These are phyloP conservation scores for Candida sakaeoensis DNA, from an alignment of 805 yeast species.

Conservation along the genomic window DNA sequence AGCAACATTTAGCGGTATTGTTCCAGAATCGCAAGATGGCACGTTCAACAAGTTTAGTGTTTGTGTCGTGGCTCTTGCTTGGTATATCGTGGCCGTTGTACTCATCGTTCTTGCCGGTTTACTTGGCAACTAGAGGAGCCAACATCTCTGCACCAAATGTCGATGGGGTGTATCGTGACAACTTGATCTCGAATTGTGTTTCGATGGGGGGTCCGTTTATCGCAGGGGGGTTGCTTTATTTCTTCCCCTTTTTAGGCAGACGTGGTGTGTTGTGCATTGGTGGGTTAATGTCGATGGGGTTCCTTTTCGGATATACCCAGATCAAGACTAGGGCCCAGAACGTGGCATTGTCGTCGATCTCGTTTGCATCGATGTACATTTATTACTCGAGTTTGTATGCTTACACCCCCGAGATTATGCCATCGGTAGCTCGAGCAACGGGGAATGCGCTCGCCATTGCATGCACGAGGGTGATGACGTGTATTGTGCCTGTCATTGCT, in stretches of 20 bases:
- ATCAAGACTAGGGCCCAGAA: constrained; percentile 48
- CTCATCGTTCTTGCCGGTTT: constrained; percentile 50
- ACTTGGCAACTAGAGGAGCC: constrained; percentile 50
- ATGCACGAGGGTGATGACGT: constrained; percentile 27
- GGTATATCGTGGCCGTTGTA: constrained; percentile 55
- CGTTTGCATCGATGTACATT: constrained; percentile 39
- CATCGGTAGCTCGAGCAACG: constrained; percentile 32
- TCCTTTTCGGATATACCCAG: constrained; percentile 61
- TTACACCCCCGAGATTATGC: constrained; percentile 34
- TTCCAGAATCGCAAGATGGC: constrained; percentile 42
- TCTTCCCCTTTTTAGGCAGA: constrained; percentile 41
- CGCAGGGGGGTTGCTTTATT: constrained; percentile 38
- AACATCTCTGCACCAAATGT: constrained; percentile 37
- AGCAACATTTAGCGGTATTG: constrained; percentile 38
- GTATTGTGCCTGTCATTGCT: constrained; percentile 32
- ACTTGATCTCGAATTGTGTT: constrained; percentile 43
- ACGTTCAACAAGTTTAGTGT: constrained; percentile 35
- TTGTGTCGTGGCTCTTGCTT: constrained; percentile 50
- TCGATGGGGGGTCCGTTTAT: constrained; percentile 52
- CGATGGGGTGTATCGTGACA: constrained; percentile 44
- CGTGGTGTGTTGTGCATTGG: constrained; percentile 56
- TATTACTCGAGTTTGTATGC: constrained; percentile 37
- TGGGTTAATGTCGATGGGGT: constrained; percentile 49
- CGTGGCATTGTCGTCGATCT: constrained; percentile 37
- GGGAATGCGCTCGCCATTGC: constrained; percentile 33